Evolutionary conservation across 2,329 filamentous ascomycete genomes (phyloP).

Genomic region (Bretziella fagacearum): DNA sequence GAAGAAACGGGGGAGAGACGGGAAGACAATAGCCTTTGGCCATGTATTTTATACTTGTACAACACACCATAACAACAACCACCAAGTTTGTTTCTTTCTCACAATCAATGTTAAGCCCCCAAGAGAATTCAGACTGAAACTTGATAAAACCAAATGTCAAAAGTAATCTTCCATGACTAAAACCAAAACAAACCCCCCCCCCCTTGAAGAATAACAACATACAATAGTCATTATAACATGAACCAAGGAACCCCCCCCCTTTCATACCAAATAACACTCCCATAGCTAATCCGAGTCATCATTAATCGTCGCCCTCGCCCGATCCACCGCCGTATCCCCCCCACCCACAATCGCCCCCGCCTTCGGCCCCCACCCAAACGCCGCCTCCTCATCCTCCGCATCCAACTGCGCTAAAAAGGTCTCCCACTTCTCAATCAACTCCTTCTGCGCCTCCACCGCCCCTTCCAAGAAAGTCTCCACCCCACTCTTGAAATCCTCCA

Average conservation of each 20-base stretch:
- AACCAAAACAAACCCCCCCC: no score
- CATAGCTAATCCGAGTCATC: conserved; percentile 39
- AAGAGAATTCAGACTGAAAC: background rate
- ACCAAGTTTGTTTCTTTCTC: background rate
- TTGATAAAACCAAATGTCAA: no score
- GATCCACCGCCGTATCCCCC: conserved; percentile 43
- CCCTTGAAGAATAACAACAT: background rate
- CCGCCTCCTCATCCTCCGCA: conserved; percentile 68
- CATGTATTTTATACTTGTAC: conserved; percentile 3
- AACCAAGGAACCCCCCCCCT: background rate
- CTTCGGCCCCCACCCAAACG: conserved; percentile 48
- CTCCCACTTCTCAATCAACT: conserved; percentile 89
- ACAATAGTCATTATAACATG: conserved; percentile 6
- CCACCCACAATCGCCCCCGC: conserved; percentile 32
- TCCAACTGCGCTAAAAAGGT: conserved; percentile 94
- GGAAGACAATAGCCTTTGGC: background rate
- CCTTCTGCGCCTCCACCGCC: conserved; percentile 94
- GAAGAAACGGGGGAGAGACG: background rate
- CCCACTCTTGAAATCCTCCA: conserved; percentile 96
- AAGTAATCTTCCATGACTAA: no score
- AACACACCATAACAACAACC: background rate
- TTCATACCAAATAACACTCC: background rate
- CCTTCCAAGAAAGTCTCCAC: conserved; percentile 97
- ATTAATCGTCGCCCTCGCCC: conserved; percentile 40
- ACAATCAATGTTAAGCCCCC: background rate